phyloP scores from a whole-genome alignment of 1,284 basidiomycete genomes.

The Ganoderma resinaceum region DNA sequence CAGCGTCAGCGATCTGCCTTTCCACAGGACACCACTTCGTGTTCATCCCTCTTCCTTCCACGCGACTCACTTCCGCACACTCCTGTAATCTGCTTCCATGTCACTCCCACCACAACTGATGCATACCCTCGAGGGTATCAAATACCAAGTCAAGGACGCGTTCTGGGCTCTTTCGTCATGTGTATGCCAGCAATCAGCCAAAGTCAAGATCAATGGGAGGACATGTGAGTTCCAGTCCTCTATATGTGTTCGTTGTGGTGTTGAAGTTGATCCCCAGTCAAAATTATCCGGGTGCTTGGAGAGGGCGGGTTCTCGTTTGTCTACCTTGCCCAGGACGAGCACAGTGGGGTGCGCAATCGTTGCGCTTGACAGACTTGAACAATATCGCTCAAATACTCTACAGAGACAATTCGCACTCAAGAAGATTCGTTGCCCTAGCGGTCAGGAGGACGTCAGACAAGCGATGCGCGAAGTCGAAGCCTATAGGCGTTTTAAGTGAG shows the following conservation, averaged over 20 bases:
- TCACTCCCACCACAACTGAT: slow-evolving; percentile 33
- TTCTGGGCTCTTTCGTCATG: slow-evolving; percentile 81
- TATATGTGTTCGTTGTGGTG: background rate
- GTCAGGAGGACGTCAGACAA: slow-evolving; percentile 81
- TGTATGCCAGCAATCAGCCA: slow-evolving; percentile 80
- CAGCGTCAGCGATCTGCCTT: background rate
- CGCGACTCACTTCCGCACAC: slow-evolving; percentile 3
- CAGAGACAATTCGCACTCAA: slow-evolving; percentile 92
- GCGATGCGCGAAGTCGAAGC: slow-evolving; percentile 93
- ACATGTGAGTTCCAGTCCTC: slow-evolving; percentile 66
- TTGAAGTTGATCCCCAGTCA: slow-evolving; percentile 56
- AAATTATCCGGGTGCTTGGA: slow-evolving; percentile 89
- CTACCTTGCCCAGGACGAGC: slow-evolving; percentile 88
- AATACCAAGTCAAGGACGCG: slow-evolving; percentile 81
- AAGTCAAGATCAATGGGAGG: slow-evolving; percentile 92
- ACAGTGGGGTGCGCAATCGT: slow-evolving; percentile 67
- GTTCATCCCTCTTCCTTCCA: slow-evolving; percentile 9
- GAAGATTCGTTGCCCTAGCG: slow-evolving; percentile 89
- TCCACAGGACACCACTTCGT: background rate
- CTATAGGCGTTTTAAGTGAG: slow-evolving; percentile 88
- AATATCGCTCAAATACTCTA: background rate
- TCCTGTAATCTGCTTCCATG: slow-evolving; percentile 12
- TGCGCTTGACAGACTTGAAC: background rate
- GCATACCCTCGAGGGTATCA: slow-evolving; percentile 64
- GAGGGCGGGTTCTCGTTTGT: slow-evolving; percentile 98